Base-by-base conservation (phyloP, 805 yeast species). In the Teunomyces tritomae region DNA sequence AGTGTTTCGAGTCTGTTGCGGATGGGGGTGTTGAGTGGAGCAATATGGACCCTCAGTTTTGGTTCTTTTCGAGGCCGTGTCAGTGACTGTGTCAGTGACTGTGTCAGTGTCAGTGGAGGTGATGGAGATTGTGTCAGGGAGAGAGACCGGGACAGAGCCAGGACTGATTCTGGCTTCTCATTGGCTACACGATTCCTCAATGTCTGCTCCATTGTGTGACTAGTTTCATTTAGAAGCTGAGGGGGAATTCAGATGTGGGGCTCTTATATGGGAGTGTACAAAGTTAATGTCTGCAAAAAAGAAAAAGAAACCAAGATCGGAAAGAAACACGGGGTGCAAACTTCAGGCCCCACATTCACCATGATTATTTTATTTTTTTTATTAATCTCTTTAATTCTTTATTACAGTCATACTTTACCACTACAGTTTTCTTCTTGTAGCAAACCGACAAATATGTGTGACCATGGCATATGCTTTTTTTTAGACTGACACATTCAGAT, bases 1-100 rank as follows among this genome's bases (percentile, higher is more conserved):
- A 84, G 57, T 0, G 92, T 88, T 54, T 89, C 85, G 13, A 82
- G 57, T 43, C 96, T 67, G 51, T 84, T 71, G 26, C 65, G 58
- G 44, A 78, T 55, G 1, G 92, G 88, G 2, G 83, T 78, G 13
- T 64, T 68, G 44, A 74, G 67, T 5, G 85, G 88, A 3, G 86
- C 86, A 57, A 79, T 67, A 52, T 73, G 59, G 39, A 73, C 49
- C 10, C 40, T 8, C 7, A 24, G 40, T 17, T 13, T 16, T 10
- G 17, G 7, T 16, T 33, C 10, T 30, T 26, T 34, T 11, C 16
- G 10, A 6, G 30, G 13, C 6, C 9, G 28, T 35, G 44, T 7
- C 3, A 44, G 30, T n/a, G 47, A 28, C 36, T n/a, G 14, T 5
- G 43, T 9, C 30, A 27, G 33, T 6, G 24, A n/a, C 33, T n/a